Evolutionary conservation across 164 flowering plant species (phyloP).

Genomic region (Liriodendron chinense): DNA sequence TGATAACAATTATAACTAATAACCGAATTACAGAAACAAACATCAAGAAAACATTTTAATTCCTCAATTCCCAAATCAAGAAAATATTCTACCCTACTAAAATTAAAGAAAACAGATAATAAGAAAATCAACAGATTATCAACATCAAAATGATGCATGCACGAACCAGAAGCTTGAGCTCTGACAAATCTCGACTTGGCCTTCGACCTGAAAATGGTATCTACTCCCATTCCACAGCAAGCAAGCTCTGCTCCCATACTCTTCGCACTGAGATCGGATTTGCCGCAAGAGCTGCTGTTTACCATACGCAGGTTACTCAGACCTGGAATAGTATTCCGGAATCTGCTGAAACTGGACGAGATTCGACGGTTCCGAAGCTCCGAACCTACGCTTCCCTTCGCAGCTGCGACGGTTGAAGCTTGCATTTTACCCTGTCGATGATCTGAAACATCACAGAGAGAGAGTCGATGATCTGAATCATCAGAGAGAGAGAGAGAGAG

Average conservation of each 20-base stretch:
- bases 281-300: slow-evolving; percentile 17
- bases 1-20: not conserved
- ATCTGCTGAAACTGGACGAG: slow-evolving; percentile 18
- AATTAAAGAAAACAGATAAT: not conserved
- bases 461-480: not conserved
- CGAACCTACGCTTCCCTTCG: slow-evolving; percentile 35
- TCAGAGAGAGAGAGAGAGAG: not conserved
- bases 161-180: slow-evolving; percentile 66
- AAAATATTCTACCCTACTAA: not conserved
- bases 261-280: slow-evolving; percentile 25
- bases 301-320: slow-evolving; percentile 22
- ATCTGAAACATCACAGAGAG: not conserved
- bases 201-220: slow-evolving; percentile 33
- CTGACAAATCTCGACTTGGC: slow-evolving; percentile 54
- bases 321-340: slow-evolving; percentile 17
- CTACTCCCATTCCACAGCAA: slow-evolving; percentile 26
- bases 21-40: not conserved
- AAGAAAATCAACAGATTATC: not conserved
- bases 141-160: not conserved
- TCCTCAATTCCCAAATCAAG: not conserved
- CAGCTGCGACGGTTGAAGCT: slow-evolving; percentile 34
- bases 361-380: slow-evolving; percentile 29
- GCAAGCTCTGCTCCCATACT: slow-evolving; percentile 47
- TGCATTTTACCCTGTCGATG: slow-evolving; percentile 48
- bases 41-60: no score